A percentile compares a stretch with the other conserved stretches of the same genome.
phyloP scores from a whole-genome alignment of 2,329 filamentous ascomycete genomes.

The Colletotrichum somersetense region DNA sequence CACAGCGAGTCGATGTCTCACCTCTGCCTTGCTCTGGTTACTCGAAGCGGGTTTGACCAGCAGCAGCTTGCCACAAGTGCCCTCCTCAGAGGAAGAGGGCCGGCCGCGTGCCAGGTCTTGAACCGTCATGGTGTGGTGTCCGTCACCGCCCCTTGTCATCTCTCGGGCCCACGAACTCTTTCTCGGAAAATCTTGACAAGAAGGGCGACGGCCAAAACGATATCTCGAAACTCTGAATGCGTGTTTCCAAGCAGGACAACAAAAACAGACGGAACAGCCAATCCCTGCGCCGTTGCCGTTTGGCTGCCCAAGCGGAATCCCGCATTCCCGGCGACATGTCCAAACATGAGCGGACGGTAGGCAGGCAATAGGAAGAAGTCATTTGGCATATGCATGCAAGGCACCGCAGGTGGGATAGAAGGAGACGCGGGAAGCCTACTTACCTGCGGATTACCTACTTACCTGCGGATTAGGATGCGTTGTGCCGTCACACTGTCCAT shows the following conservation, averaged over 20 bases:
- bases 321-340: conserved; percentile 37
- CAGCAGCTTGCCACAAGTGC: conserved; percentile 55
- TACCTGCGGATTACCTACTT: conserved; percentile 34
- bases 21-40: conserved; percentile 56
- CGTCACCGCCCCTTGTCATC: conserved; percentile 38
- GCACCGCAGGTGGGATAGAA: conserved; percentile 35
- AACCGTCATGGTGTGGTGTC: conserved; percentile 48
- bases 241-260: conserved; percentile 32
- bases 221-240: conserved; percentile 30
- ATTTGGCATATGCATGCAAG: conserved; percentile 35
- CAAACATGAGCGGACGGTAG: conserved; percentile 40
- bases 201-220: conserved; percentile 20
- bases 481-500: conserved; percentile 31
- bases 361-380: conserved; percentile 22
- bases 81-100: conserved; percentile 48
- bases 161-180: conserved; percentile 21
- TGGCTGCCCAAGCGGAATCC: conserved; percentile 18
- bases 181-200: conserved; percentile 33
- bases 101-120: conserved; percentile 57
- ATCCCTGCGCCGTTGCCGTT: conserved; percentile 22
- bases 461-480: conserved; percentile 31
- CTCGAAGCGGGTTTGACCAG: conserved; percentile 42
- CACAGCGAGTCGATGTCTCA: conserved; percentile 62
- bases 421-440: conserved; percentile 37
- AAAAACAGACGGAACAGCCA: conserved; percentile 19